Percentiles rank a stretch among this genome's conserved stretches.
Evolutionary conservation across 2,329 filamentous ascomycete species (phyloP).

Genomic region (Fusarium sambucinum): DNA sequence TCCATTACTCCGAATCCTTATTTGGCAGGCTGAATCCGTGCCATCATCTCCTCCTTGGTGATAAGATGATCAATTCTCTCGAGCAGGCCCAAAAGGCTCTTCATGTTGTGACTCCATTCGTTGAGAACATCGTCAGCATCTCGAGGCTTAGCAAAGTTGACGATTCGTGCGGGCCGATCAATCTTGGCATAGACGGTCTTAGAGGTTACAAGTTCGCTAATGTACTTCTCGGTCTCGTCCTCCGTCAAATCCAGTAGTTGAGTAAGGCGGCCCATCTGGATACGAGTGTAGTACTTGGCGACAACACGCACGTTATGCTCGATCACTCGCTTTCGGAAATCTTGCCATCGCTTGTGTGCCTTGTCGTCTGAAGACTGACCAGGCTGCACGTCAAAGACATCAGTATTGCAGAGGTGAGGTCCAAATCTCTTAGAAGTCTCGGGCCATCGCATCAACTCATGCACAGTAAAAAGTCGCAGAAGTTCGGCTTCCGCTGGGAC

Average conservation of each 20-base stretch:
- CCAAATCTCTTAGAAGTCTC: conserved; percentile 91
- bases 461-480: conserved; percentile 92
- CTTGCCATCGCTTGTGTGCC: conserved; percentile 88
- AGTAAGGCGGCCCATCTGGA: conserved; percentile 90
- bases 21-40: conserved; percentile 81
- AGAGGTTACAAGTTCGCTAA: conserved; percentile 94
- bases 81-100: conserved; percentile 84
- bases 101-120: conserved; percentile 99
- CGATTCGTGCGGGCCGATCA: conserved; percentile 89
- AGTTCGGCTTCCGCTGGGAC: conserved; percentile 86
- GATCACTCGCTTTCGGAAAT: conserved; percentile 96
- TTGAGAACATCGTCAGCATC: conserved; percentile 97
- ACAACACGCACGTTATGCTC: conserved; percentile 99
- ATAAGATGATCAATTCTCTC: conserved; percentile 98
- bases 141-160: conserved; percentile 93
- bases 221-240: conserved; percentile 98
- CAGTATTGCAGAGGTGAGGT: conserved; percentile 85
- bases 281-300: conserved; percentile 98
- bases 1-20: conserved; percentile 51
- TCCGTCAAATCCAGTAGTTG: conserved; percentile 91
- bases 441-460: conserved; percentile 98
- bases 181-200: conserved; percentile 99
- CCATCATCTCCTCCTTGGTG: conserved; percentile 99
- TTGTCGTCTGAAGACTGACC: conserved; percentile 80
- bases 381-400: conserved; percentile 82